Conservation (phyloP, 2,329 filamentous ascomycete genomes). For the Fusarium bulbicola region DNA sequence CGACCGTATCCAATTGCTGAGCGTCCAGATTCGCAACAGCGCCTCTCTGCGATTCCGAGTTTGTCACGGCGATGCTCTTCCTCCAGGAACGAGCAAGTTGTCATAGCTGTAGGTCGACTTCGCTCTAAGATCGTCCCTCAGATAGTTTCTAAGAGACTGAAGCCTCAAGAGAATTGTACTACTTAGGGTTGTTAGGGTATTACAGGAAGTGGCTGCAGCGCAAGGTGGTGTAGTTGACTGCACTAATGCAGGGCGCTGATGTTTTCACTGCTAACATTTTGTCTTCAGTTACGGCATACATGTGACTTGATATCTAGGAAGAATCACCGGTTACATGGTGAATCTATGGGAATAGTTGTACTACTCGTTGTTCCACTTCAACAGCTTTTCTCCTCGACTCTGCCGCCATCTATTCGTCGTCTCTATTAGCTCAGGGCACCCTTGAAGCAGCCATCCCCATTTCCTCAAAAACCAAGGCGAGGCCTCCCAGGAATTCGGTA, state of each 20-base stretch:
- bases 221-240: not conserved
- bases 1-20: conserved; percentile 12
- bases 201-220: no score
- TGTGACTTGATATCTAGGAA: no score
- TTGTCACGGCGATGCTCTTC: fast-evolving
- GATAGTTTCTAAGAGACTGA: fast-evolving
- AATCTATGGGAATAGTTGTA: no score
- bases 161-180: no score
- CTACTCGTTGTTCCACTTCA: not conserved
- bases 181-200: no score
- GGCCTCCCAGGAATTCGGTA: conserved; percentile 14
- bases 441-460: conserved; percentile 21
- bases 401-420: conserved; percentile 20
- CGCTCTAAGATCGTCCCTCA: fast-evolving
- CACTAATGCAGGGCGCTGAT: not conserved
- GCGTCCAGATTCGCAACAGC: not conserved
- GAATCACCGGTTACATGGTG: no score
- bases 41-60: not conserved
- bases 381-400: conserved; percentile 4
- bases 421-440: conserved; percentile 11
- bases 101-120: fast-evolving
- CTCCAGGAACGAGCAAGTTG: fast-evolving
- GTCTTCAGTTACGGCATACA: no score
- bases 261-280: not conserved
- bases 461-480: conserved; percentile 13